Conservation (phyloP, 192 early-diverging fungal species). For the Entomortierella chlamydospora region DNA sequence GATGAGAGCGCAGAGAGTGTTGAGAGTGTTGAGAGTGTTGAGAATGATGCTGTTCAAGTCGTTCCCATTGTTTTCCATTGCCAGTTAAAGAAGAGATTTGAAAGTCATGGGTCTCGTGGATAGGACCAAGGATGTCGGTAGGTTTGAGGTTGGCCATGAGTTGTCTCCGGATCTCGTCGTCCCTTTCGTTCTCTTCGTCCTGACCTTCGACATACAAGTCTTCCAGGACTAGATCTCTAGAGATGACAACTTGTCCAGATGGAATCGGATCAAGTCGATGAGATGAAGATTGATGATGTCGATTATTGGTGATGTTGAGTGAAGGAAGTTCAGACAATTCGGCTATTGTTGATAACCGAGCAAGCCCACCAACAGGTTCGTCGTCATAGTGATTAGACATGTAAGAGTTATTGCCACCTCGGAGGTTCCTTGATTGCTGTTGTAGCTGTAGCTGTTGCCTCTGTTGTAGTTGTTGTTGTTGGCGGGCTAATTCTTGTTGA, state of each 20-base stretch:
- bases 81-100: slow-evolving; percentile 37
- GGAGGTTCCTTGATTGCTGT: neutral
- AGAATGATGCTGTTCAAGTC: neutral
- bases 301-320: slow-evolving; percentile 28
- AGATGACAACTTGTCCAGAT: slow-evolving; percentile 25
- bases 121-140: slow-evolving; percentile 39
- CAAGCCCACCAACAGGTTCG: slow-evolving; percentile 20
- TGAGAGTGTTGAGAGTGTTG: neutral
- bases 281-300: neutral
- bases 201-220: slow-evolving; percentile 42
- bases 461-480: slow-evolving; percentile 5
- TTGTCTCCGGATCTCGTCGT: slow-evolving; percentile 22
- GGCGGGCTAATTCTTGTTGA: slow-evolving; percentile 1
- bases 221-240: slow-evolving; percentile 40
- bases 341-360: slow-evolving; percentile 40
- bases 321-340: slow-evolving; percentile 47
- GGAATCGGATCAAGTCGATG: slow-evolving; percentile 6
- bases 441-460: slow-evolving; percentile 9
- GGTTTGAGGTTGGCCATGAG: slow-evolving; percentile 49
- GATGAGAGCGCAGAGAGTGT: no score
- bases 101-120: slow-evolving; percentile 45
- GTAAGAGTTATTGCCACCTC: neutral
- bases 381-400: slow-evolving; percentile 22
- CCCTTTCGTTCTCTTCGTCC: slow-evolving; percentile 22
- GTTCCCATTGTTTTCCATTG: slow-evolving; percentile 13